Evolutionary conservation across 2,329 filamentous ascomycete species (phyloP).

Genomic region (Calonectria fujianensis): DNA sequence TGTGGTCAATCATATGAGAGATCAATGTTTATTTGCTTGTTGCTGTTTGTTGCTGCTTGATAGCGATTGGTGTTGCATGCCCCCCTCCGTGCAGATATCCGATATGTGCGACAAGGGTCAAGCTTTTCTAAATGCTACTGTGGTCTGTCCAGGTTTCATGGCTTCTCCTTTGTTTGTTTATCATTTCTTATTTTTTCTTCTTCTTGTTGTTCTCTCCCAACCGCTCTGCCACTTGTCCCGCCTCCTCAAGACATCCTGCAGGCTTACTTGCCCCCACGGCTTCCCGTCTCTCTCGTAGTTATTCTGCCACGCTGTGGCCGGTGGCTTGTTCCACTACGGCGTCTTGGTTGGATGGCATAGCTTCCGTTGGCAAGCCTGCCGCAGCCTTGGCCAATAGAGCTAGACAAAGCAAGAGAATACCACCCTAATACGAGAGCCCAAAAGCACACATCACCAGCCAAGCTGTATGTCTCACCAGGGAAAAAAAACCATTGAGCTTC

Average conservation of each 20-base stretch:
- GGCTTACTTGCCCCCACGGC: constrained; percentile 6
- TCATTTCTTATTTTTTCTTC: background rate
- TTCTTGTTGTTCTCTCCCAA: background rate
- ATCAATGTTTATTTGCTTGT: constrained; percentile 8
- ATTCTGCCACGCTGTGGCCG: background rate
- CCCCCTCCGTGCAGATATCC: constrained; percentile 5
- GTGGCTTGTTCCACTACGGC: constrained; percentile 25
- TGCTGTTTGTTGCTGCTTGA: background rate
- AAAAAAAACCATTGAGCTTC: background rate
- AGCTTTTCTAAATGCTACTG: background rate
- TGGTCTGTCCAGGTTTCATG: constrained; percentile 4
- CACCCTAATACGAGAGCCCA: constrained; percentile 24
- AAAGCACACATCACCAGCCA: constrained; percentile 2
- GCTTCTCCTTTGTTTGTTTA: constrained; percentile 5
- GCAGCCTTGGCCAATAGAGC: constrained; percentile 11
- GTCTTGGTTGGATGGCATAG: constrained; percentile 14
- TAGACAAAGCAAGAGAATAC: background rate
- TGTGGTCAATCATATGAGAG: background rate
- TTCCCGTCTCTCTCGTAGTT: background rate
- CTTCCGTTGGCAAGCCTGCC: constrained; percentile 25
- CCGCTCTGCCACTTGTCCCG: background rate
- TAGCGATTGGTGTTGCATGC: background rate
- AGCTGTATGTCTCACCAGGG: constrained; percentile 10
- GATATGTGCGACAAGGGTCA: constrained; percentile 14
- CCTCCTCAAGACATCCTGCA: constrained; percentile 3